Percentiles rank a stretch among this genome's conserved stretches.
phyloP scores from a whole-genome alignment of 2,329 filamentous ascomycete genomes.

The Venturiaceae sp. region DNA sequence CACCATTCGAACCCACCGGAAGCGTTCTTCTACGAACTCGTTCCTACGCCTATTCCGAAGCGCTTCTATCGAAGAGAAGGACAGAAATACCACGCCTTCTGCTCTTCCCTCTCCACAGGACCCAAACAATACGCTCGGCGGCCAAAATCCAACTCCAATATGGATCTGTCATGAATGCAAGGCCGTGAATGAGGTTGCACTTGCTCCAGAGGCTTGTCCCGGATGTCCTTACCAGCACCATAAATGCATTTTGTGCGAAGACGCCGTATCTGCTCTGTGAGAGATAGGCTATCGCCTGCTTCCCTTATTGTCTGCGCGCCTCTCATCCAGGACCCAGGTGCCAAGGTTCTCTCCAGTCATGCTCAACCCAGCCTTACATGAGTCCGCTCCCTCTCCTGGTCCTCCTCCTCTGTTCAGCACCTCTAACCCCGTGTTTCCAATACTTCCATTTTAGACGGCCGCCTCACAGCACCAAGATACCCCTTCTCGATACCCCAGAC shows the following conservation, averaged over 20 bases:
- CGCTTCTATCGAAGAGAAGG: conserved; percentile 2
- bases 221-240: background rate
- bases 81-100: background rate
- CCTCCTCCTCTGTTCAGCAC: too few species aligned
- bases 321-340: background rate
- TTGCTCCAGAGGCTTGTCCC: background rate
- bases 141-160: background rate
- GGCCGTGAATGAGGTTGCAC: background rate
- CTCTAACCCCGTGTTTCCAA: too few species aligned
- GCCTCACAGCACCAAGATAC: background rate
- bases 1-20: background rate
- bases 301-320: too few species aligned
- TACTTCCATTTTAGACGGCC: too few species aligned
- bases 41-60: background rate
- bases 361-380: background rate
- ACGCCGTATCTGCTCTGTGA: too few species aligned
- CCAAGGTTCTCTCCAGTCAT: background rate
- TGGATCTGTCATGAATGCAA: background rate
- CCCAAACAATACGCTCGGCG: background rate
- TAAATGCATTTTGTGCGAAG: background rate
- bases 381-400: too few species aligned
- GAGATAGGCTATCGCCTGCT: too few species aligned
- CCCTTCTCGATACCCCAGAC: background rate
- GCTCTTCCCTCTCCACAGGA: background rate
- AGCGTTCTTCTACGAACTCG: background rate